Conservation (phyloP, 768 basidiomycete species). For the Lactarius hengduanensis region DNA sequence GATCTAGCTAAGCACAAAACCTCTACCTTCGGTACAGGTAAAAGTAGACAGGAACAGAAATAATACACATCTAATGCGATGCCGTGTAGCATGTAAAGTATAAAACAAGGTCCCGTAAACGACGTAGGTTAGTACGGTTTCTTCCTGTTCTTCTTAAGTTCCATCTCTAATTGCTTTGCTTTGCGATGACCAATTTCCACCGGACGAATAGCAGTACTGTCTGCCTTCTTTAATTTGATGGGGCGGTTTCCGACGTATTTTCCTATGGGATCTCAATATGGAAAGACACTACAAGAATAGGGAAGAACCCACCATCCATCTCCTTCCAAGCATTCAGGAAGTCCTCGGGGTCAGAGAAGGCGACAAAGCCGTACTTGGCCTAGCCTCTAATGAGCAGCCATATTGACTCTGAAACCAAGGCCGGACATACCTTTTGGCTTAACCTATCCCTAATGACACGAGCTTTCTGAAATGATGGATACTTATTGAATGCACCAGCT, state of each 20-base stretch:
- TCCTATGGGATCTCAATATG: constrained; percentile 45
- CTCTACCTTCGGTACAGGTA: neutral
- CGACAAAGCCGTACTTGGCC: constrained; percentile 97
- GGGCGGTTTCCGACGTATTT: constrained; percentile 99
- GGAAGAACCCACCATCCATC: constrained; percentile 79
- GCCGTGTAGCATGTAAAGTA: neutral
- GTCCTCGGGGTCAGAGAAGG: constrained; percentile 97
- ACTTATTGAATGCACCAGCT: constrained; percentile 89
- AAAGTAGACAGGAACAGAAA: constrained; percentile 2
- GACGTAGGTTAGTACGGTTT: constrained; percentile 65
- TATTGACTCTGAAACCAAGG: neutral
- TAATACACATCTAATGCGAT: neutral
- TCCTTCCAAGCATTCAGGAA: constrained; percentile 99
- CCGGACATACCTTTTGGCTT: constrained; percentile 76
- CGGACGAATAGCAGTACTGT: constrained; percentile 78
- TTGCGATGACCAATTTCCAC: constrained; percentile 94
- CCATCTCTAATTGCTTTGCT: constrained; percentile 85
- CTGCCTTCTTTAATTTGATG: constrained; percentile 94
- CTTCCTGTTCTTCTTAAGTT: constrained; percentile 82
- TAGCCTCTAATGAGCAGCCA: constrained; percentile 35
- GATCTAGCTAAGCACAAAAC: too few species aligned
- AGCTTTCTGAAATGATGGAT: constrained; percentile 90
- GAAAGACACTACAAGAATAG: neutral
- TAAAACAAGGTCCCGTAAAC: neutral
- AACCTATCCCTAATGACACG: constrained; percentile 93